These are phyloP conservation scores for Cyclospora cayetanensis DNA, from an alignment of 169 alveolate species.

Conservation along the genomic window DNA sequence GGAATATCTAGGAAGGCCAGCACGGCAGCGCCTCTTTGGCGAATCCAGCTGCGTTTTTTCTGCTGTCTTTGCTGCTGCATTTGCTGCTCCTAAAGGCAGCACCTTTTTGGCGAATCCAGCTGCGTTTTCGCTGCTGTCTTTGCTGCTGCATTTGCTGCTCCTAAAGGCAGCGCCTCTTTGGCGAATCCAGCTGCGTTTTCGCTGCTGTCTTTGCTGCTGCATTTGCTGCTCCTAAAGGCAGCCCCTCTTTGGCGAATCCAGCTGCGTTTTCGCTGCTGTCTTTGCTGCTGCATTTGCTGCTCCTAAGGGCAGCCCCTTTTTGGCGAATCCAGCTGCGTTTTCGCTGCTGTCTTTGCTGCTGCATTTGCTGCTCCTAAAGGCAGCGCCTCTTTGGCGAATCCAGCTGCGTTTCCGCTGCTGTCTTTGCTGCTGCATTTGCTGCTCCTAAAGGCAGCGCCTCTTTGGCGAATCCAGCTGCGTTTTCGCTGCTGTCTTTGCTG, in stretches of 20 bases:
- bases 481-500: neutral
- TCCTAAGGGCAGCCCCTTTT: neutral
- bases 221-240: neutral
- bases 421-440: neutral
- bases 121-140: neutral
- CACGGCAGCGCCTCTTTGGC: too few relatives aligned
- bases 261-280: neutral
- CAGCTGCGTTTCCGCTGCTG: neutral
- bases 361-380: slow-evolving; percentile 10
- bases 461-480: neutral
- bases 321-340: neutral
- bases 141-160: slow-evolving; percentile 24
- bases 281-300: slow-evolving; percentile 37
- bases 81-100: slow-evolving; percentile 14
- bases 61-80: slow-evolving; percentile 11
- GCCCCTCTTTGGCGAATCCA: neutral
- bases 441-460: neutral
- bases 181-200: neutral
- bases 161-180: neutral
- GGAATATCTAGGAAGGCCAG: neutral
- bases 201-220: slow-evolving; percentile 34
- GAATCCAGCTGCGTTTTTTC: too few relatives aligned
- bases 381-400: neutral
- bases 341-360: neutral
- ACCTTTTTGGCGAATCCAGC: neutral